Evolutionary conservation across 2,329 filamentous ascomycete species (phyloP), one percentile per base, ranked within the genome.

Genomic region (Dactylellina haptotyla): DNA sequence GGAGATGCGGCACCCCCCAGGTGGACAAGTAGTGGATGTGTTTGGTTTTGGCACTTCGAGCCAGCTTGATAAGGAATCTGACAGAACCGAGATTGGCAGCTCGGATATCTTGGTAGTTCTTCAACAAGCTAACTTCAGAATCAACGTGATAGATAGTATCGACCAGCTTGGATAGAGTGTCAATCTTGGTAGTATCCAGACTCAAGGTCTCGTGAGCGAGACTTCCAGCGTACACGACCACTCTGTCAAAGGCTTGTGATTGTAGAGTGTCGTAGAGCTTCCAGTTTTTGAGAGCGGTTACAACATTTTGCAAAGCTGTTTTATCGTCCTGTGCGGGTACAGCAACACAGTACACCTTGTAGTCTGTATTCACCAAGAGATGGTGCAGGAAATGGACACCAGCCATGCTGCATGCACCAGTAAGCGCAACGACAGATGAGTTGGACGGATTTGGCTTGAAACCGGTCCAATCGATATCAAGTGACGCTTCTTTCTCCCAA

Each of bases 71-170:
- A 20, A 63, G 43, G 20, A 63, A 63, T 16, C 45, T 45, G 8
- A 63, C 58, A 9, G 58, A 63, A 53, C 58, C 58, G 14, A 63
- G 58, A 37, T 63, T 63, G 30, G 58, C 46, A 16, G 58, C 58
- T 10, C 58, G 58, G 37, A 63, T 63, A 30, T 63, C 58, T 14
- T 63, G 58, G 32, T 63, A 63, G 10, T 63, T 63, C 23, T 63
- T 63, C 34, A 63, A 23, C 46, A 63, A 28, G 32, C 58, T 63
- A 26, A 63, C 58, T 30, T 63, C 58, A 14, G 58, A 63, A 26
- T 63, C 58, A 23, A 63, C 20, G 32, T 63, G 58, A 25, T 63
- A 63, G 34, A 63, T 63, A 2, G 58, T 63, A 34, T 63, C 58
- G 30, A 63, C 46, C 4, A 63, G 32, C 6, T 63, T 53, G 2